Evolutionary conservation across 768 basidiomycete genomes (phyloP).

Genomic region (Auriculariales sp.): DNA sequence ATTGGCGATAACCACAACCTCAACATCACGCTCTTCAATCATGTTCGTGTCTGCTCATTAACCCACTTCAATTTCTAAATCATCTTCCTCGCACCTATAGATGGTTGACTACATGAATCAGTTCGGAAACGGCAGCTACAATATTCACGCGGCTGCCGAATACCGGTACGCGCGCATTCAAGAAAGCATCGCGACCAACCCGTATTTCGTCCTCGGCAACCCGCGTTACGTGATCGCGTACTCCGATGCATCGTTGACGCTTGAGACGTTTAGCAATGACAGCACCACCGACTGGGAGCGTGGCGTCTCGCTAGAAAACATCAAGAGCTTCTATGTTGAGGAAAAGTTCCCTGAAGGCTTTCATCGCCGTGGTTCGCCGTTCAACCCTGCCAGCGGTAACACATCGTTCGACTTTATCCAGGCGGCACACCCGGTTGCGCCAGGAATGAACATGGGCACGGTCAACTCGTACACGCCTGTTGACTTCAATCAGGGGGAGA

Average conservation of each 20-base stretch:
- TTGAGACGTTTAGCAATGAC: constrained; percentile 2
- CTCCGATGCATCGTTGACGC: constrained; percentile 3
- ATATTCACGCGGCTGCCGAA: too few species aligned
- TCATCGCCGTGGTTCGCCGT: neutral
- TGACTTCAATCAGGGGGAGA: neutral
- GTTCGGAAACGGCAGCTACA: too few species aligned
- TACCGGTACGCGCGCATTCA: too few species aligned
- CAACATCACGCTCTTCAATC: constrained; percentile 2
- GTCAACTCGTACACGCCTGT: neutral
- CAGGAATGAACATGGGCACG: neutral
- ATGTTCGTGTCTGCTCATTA: neutral
- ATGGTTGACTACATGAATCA: neutral
- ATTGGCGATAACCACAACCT: constrained; percentile 4
- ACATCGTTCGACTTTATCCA: neutral
- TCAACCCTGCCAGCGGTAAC: neutral
- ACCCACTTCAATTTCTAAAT: neutral
- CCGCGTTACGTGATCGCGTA: constrained; percentile 2
- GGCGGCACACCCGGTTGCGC: neutral
- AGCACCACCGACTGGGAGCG: neutral
- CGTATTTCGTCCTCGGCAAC: constrained; percentile 1
- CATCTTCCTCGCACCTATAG: constrained; percentile 1
- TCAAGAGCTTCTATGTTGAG: neutral
- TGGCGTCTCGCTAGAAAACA: constrained; percentile 1
- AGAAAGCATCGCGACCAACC: constrained; percentile 4
- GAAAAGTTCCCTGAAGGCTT: constrained; percentile 1